Evolutionary conservation across 108 stramenopile genomes (phyloP).

Genomic region (Cyclotella choctawhatcheeana): DNA sequence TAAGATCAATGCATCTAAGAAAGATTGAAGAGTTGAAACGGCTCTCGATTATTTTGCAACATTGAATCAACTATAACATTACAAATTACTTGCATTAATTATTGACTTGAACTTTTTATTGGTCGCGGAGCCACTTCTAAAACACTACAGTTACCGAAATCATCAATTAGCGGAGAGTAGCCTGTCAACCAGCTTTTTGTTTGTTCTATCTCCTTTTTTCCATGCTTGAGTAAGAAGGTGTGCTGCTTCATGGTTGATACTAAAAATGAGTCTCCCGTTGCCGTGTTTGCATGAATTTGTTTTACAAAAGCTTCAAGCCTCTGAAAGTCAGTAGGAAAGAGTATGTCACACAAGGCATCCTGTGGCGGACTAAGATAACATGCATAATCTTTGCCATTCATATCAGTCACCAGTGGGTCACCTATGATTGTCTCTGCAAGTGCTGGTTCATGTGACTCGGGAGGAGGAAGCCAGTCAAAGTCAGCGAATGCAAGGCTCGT

Average conservation of each 20-base stretch:
- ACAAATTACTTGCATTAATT: too few relatives aligned
- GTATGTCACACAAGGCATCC: constrained; percentile 67
- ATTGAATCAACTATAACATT: too few relatives aligned
- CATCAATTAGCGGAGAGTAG: constrained; percentile 77
- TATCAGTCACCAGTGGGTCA: constrained; percentile 80
- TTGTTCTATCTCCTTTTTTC: constrained; percentile 59
- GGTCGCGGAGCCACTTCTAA: constrained; percentile 52
- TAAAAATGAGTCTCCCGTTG: background rate
- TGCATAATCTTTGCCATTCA: constrained; percentile 70
- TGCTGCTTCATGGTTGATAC: constrained; percentile 67
- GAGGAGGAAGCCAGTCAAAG: constrained; percentile 76
- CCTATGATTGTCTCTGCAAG: constrained; percentile 51
- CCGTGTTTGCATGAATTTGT: constrained; percentile 3
- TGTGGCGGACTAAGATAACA: constrained; percentile 67
- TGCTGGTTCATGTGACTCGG: constrained; percentile 19
- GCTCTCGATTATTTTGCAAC: too few relatives aligned
- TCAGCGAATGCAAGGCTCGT: constrained; percentile 70
- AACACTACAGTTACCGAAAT: constrained; percentile 85
- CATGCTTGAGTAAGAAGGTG: constrained; percentile 69
- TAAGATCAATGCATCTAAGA: constrained; percentile 58
- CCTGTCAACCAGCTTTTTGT: constrained; percentile 84
- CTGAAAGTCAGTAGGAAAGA: constrained; percentile 83
- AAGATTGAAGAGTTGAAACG: constrained; percentile 10
- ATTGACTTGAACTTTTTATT: too few relatives aligned
- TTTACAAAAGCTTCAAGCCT: constrained; percentile 49